phyloP scores from a whole-genome alignment of 2,329 filamentous ascomycete genomes.

The Ophiocordyceps sinensis region DNA sequence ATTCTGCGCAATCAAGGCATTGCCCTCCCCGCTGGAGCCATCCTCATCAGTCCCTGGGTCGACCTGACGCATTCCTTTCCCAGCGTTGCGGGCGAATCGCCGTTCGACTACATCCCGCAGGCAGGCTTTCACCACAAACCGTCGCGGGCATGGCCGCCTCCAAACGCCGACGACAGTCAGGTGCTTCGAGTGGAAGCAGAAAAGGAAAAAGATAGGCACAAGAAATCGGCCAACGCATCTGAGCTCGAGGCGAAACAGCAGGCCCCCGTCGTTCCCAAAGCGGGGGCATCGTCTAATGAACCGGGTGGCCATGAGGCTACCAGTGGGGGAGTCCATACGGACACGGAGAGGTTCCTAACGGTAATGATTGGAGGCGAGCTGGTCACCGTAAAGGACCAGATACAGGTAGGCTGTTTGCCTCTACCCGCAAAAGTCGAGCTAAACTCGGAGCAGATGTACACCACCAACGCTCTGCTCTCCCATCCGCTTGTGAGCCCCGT shows the following conservation, averaged over 20 bases:
- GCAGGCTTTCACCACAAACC: slow-evolving; percentile 85
- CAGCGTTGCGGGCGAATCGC: slow-evolving; percentile 59
- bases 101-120: slow-evolving; percentile 75
- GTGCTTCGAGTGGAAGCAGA: slow-evolving; percentile 36
- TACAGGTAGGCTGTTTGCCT: slow-evolving; percentile 46
- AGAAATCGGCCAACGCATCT: slow-evolving; percentile 7
- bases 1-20: slow-evolving; percentile 69
- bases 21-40: slow-evolving; percentile 74
- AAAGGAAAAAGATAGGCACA: slow-evolving; percentile 15
- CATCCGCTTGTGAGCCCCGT: slow-evolving; percentile 86
- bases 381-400: slow-evolving; percentile 74
- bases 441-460: slow-evolving; percentile 41
- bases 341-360: slow-evolving; percentile 31
- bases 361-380: slow-evolving; percentile 57
- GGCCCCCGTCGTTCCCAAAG: slow-evolving; percentile 14
- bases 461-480: slow-evolving; percentile 69
- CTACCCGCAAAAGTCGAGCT: background rate
- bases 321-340: slow-evolving; percentile 13
- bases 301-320: slow-evolving; percentile 6
- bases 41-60: slow-evolving; percentile 90
- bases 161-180: slow-evolving; percentile 60
- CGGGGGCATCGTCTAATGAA: slow-evolving; percentile 7
- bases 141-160: slow-evolving; percentile 82
- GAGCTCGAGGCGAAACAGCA: slow-evolving; percentile 19
- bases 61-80: slow-evolving; percentile 94